Base-by-base conservation (phyloP, 73 alveolate genomes). In the Tetrahymena thermophila region DNA sequence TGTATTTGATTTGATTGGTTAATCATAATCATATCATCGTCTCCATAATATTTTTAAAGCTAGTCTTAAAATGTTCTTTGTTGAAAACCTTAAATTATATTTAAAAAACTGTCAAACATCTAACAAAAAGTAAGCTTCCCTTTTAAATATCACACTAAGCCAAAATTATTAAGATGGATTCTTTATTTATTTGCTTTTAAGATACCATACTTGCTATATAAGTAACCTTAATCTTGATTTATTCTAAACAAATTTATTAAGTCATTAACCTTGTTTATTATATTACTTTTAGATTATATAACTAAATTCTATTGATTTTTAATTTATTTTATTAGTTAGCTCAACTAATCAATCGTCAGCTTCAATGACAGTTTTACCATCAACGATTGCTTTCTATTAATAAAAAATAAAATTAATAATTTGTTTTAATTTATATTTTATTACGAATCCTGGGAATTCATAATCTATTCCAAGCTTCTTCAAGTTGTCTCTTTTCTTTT, bases 381-480 rank as follows among this genome's bases (percentile, higher is more conserved):
- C 89, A 71, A 71, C 37, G 17, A 71, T 71, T 28, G 89, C 89
- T 71, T 25, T 28, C 89, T 71, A 71, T 9, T 71, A 19, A 71
- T 28, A 28, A 28, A 71, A 8, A 9, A 25, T 58, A 2, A 17
- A 58, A 31, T 71, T 71, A 23, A 71, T 25, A 23, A 1, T 7
- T 28, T 8, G 15, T 8, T 31, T 25, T 8, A 71, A 71, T 71
- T 71, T 28, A 71, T 71, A 19, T 28, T 71, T 4, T 19, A 19
- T 71, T 71, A 71, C 89, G 89, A 71, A 71, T 71, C 99, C 99
- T 44, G 98, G 97, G 97, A 96, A 99, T 43, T 98, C 98, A 96
- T 98, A 98, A 19, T 96, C 95, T 85, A 98, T 97, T 50, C 99
- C 99, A 40, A 96, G 34, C 93, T 99, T 99, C 96, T 98, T 98